Evolutionary conservation across 2,329 filamentous ascomycete genomes (phyloP).

Genomic region (Thielaviopsis musarum): DNA sequence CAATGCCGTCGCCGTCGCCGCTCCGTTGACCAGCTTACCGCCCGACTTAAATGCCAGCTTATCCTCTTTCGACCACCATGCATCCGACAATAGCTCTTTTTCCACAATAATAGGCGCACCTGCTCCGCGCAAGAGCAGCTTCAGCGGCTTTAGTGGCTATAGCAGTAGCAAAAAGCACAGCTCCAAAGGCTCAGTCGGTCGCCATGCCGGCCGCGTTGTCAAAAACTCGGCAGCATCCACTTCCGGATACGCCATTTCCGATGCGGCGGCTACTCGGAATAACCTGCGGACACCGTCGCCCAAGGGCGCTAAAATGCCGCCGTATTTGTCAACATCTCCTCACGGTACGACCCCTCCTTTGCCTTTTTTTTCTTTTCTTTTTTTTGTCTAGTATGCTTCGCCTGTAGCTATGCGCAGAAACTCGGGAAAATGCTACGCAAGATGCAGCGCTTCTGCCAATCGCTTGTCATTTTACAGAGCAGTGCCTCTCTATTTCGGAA

Average conservation of each 20-base stretch:
- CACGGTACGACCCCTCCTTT: conserved; percentile 19
- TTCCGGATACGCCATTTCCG: neutral
- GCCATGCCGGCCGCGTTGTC: neutral
- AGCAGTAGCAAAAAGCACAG: conserved; percentile 3
- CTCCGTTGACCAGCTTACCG: conserved; percentile 12
- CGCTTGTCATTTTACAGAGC: no score
- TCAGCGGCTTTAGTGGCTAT: neutral
- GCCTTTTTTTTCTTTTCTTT: neutral
- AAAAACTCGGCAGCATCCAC: neutral
- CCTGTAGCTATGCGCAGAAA: no score
- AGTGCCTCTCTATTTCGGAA: no score
- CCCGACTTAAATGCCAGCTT: neutral
- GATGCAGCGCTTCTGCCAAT: no score
- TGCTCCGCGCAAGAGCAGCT: neutral
- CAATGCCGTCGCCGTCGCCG: conserved; percentile 12
- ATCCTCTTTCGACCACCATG: neutral
- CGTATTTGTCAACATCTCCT: conserved; percentile 23
- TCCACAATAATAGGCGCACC: neutral
- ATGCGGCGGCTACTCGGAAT: neutral
- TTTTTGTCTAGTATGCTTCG: neutral
- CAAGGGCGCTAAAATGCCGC: conserved; percentile 20
- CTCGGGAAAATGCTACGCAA: no score
- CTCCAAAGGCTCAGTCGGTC: neutral
- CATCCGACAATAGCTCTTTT: neutral
- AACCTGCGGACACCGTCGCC: conserved; percentile 5